These are phyloP conservation scores for Ophiognomonia clavigignenti-juglandacearum DNA, from an alignment of 2,329 filamentous ascomycete genomes.

Conservation along the genomic window DNA sequence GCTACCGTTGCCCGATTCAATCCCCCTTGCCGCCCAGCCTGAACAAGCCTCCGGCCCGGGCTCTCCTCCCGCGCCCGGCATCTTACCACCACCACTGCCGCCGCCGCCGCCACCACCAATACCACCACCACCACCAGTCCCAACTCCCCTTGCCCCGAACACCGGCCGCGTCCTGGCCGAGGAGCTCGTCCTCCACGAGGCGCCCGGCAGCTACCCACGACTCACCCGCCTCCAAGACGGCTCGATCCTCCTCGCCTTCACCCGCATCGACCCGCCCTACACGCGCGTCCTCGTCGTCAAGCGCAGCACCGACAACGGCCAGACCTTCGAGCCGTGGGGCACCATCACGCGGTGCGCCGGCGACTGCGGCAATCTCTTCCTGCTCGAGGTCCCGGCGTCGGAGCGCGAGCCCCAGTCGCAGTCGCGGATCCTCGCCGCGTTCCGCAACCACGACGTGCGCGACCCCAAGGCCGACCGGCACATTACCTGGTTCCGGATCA, in stretches of 20 bases:
- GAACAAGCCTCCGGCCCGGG: neutral
- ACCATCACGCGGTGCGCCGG: slow-evolving; percentile 37
- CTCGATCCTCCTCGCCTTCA: slow-evolving; percentile 40
- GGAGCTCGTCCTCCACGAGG: slow-evolving; percentile 26
- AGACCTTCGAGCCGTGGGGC: slow-evolving; percentile 33
- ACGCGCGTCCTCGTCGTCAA: slow-evolving; percentile 36
- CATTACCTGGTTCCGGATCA: slow-evolving; percentile 37
- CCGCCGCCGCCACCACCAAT: no score
- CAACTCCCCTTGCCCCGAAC: no score
- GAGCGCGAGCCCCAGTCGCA: slow-evolving; percentile 4
- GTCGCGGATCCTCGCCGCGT: slow-evolving; percentile 37
- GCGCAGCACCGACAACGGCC: slow-evolving; percentile 37
- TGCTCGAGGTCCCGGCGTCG: slow-evolving; percentile 33
- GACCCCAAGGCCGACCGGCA: neutral
- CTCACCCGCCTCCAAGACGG: slow-evolving; percentile 39
- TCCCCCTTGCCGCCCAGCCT: neutral
- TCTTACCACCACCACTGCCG: no score
- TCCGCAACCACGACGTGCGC: slow-evolving; percentile 33
- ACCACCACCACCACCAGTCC: no score
- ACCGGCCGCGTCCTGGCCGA: slow-evolving; percentile 4
- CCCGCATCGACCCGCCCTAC: slow-evolving; percentile 31
- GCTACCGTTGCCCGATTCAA: neutral
- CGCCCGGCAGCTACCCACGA: slow-evolving; percentile 41
- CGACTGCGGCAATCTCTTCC: slow-evolving; percentile 43
- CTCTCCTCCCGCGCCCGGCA: neutral